A percentile compares a stretch with the other conserved stretches of the same genome.
These are phyloP conservation scores for Naematelia aurantialba DNA, from an alignment of 768 basidiomycete genomes.

Conservation along the genomic window DNA sequence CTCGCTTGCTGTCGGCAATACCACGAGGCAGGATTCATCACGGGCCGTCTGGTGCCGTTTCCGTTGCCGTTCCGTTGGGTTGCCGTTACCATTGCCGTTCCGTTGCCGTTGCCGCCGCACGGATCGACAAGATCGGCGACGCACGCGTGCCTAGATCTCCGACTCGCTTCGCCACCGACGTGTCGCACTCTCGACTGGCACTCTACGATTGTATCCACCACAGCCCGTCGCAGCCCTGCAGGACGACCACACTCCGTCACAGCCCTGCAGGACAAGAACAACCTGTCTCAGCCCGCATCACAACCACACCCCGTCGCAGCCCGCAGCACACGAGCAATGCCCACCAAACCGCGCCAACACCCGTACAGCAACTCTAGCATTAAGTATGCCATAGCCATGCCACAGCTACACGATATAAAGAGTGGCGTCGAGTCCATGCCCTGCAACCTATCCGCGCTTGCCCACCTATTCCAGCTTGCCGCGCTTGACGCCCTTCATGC, in stretches of 20 bases:
- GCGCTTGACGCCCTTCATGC: slow-evolving; percentile 31
- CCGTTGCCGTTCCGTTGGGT: background rate
- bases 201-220: background rate
- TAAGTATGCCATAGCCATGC: no score
- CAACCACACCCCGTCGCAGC: no score
- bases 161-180: background rate
- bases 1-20: background rate
- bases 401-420: background rate
- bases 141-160: background rate
- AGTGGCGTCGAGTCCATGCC: background rate
- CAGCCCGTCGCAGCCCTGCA: no score
- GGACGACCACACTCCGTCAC: no score
- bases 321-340: no score
- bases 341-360: no score
- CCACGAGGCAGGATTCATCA: background rate
- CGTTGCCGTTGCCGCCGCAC: background rate
- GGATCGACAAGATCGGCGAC: background rate
- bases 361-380: no score
- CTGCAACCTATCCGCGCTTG: background rate
- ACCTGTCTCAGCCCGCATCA: no score
- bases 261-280: no score
- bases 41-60: background rate
- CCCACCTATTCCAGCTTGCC: slow-evolving; percentile 37
- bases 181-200: background rate
- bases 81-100: background rate